Evolutionary conservation across 2,329 filamentous ascomycete genomes (phyloP).

Genomic region (Scolecobasidium constrictum): DNA sequence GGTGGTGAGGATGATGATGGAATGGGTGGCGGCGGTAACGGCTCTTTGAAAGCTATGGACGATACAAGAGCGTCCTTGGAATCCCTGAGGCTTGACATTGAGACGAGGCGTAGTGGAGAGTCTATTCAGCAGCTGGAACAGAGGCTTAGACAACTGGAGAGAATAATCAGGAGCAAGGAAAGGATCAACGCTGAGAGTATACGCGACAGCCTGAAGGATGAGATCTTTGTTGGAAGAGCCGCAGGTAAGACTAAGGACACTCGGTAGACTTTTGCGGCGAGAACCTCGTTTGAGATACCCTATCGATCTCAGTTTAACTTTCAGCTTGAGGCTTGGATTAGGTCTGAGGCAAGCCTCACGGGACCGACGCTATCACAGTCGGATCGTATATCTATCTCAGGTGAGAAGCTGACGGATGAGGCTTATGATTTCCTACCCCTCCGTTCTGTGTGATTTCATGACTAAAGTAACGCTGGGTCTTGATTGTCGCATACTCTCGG

Average conservation of each 20-base stretch:
- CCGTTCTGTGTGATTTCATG: too few species aligned
- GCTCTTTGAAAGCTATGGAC: neutral
- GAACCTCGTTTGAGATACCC: constrained; percentile 31
- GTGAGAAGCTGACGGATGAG: too few species aligned
- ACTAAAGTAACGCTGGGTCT: too few species aligned
- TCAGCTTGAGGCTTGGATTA: constrained; percentile 28
- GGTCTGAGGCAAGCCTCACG: too few species aligned
- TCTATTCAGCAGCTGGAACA: neutral
- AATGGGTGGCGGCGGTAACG: too few species aligned
- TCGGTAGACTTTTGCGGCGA: constrained; percentile 35
- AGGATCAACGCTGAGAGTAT: neutral
- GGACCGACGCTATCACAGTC: too few species aligned
- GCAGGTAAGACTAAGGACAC: constrained; percentile 32
- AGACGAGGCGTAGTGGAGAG: neutral
- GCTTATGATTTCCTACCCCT: too few species aligned
- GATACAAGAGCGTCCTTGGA: neutral
- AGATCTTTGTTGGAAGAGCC: constrained; percentile 18
- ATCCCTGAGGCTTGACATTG: neutral
- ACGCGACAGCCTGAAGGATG: neutral
- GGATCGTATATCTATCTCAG: too few species aligned
- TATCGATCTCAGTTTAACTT: constrained; percentile 37
- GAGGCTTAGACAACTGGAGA: neutral
- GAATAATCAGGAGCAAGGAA: neutral
- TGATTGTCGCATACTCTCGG: too few species aligned
- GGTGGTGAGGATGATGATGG: neutral